Conservation (phyloP, 2,329 filamentous ascomycete species). For the Neurospora sp. region DNA sequence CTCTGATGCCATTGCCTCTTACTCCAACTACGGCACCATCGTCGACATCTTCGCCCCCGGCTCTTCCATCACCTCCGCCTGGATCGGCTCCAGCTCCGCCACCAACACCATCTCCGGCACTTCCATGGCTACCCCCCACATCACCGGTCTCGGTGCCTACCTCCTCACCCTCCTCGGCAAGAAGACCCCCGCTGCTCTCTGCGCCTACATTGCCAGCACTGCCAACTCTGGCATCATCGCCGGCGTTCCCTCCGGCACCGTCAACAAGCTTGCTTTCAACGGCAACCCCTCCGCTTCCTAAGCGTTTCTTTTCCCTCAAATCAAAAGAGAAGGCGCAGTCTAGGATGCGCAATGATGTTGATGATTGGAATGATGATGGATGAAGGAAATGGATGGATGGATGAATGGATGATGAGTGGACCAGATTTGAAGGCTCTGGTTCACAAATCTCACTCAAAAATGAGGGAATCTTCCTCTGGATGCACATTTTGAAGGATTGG, state of each 20-base stretch:
- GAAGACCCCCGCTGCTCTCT: constrained; percentile 34
- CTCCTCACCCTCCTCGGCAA: constrained; percentile 33
- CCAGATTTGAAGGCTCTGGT: background rate
- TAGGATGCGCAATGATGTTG: background rate
- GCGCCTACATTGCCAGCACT: constrained; percentile 33
- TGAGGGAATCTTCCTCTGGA: background rate
- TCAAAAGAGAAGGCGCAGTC: background rate
- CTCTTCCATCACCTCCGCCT: constrained; percentile 35
- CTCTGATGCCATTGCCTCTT: constrained; percentile 31
- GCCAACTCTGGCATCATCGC: constrained; percentile 31
- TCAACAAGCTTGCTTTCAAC: constrained; percentile 48
- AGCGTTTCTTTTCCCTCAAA: constrained; percentile 14
- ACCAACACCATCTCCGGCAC: constrained; percentile 38
- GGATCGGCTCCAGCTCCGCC: constrained; percentile 30
- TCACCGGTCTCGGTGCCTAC: constrained; percentile 28
- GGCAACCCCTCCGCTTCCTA: constrained; percentile 27
- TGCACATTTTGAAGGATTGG: background rate
- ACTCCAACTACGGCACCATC: constrained; percentile 41
- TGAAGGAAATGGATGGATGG: background rate
- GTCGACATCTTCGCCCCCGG: constrained; percentile 45
- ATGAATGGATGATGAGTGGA: background rate
- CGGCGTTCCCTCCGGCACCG: constrained; percentile 31
- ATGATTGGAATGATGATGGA: background rate
- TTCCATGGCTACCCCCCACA: constrained; percentile 26
- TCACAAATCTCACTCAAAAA: background rate